Base-by-base conservation (phyloP, 495 filamentous ascomycete genomes). In the Aspergillus bertholletiae region DNA sequence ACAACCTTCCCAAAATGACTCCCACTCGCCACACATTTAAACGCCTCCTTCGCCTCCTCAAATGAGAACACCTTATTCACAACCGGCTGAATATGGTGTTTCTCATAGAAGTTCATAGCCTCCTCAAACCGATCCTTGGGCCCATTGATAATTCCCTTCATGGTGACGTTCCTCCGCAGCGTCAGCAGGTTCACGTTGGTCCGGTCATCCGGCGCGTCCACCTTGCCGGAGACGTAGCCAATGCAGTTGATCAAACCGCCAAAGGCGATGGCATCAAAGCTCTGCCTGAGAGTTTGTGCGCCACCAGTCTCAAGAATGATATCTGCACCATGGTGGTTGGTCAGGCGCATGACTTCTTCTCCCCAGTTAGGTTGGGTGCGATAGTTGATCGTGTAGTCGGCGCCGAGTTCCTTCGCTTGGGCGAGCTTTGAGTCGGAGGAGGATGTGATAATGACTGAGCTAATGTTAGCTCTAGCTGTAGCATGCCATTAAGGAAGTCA, bases 401-500 rank as follows among this genome's bases (percentile, higher is more conserved):
- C 80, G 18, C 80, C 79, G 11, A 81, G 71, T 12, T 83, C 66
- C 67, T 84, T 88, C 27, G 90, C 74, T 18, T 70, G 68, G 21
- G 85, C 76, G 30, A 74, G 78, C 71, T 94, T 94, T 2, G 70
- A 72, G 18, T 80, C 79, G 2, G 82, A 83, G 1, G 86, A 90
- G 2, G 89, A 93, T 1, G 88, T 94, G 7, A 89, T 83, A 51
- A 95, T 92, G 0, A 79, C 82, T 78, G n/a, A n/a, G n/a, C n/a
- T n/a, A n/a, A n/a, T n/a, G n/a, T n/a, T n/a, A n/a, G n/a, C n/a
- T n/a, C n/a, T n/a, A n/a, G n/a, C n/a, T n/a, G n/a, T 34, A 34
- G 2, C 2, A 34, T 48, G 28, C 35, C 23, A 28, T 55, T 13
- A 39, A 45, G 45, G n/a, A 46, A 22, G 34, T n/a, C 21, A 1